A percentile compares a stretch with the other conserved stretches of the same genome.
These are phyloP conservation scores for Sporothrix variecibatus DNA, from an alignment of 2,329 filamentous ascomycete genomes.

Conservation along the genomic window DNA sequence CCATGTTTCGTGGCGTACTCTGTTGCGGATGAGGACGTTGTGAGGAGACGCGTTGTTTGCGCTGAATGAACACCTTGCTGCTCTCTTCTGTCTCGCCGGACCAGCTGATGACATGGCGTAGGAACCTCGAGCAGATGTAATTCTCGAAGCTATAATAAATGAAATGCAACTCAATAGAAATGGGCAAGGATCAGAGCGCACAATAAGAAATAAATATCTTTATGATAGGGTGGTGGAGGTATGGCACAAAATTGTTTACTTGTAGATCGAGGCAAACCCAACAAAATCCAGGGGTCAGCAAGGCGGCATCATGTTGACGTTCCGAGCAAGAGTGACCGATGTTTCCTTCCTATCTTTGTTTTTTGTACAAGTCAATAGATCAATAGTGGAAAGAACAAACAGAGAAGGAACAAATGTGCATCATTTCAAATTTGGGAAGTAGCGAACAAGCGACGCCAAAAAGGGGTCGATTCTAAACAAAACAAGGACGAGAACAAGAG, in stretches of 20 bases:
- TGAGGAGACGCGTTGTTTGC: background rate
- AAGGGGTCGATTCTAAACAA: background rate
- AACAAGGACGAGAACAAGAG: background rate
- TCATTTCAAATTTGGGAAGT: slow-evolving; percentile 10
- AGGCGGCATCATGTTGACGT: background rate
- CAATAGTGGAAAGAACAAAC: background rate
- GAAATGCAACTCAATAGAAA: background rate
- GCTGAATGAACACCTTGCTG: background rate
- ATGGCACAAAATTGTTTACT: background rate
- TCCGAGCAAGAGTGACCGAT: background rate
- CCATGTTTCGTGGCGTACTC: background rate
- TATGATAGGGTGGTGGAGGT: background rate
- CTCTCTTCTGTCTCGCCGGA: slow-evolving; percentile 9
- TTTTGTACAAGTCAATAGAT: background rate
- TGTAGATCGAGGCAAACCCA: too few species aligned
- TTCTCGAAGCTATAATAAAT: background rate
- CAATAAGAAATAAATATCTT: background rate
- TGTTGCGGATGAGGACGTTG: background rate
- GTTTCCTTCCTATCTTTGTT: background rate
- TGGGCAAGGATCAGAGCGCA: background rate
- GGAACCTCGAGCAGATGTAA: background rate
- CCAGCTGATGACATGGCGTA: background rate
- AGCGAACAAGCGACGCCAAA: background rate
- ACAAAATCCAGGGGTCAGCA: background rate
- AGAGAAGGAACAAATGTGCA: background rate